Percentiles rank a stretch among this genome's conserved stretches.
phyloP scores from a whole-genome alignment of 495 filamentous ascomycete species.

The Aspergillus carlsbadensis region DNA sequence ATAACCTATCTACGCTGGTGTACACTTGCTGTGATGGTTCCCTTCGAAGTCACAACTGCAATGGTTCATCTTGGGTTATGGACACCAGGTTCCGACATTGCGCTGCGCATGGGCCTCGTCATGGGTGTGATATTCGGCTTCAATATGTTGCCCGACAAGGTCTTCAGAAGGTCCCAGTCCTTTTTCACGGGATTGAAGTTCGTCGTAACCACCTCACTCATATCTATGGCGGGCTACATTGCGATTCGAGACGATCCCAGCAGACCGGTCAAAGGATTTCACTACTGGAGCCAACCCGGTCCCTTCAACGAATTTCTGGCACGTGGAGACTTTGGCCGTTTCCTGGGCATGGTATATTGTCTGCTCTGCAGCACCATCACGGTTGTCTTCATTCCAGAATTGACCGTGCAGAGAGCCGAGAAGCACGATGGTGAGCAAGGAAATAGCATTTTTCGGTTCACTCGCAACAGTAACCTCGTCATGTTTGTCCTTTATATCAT shows the following conservation, averaged over 20 bases:
- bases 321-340: conserved; percentile 59
- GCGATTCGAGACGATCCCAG: conserved; percentile 67
- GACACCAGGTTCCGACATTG: conserved; percentile 58
- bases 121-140: conserved; percentile 64
- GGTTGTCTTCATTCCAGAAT: conserved; percentile 55
- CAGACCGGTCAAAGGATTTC: conserved; percentile 67
- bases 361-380: conserved; percentile 53
- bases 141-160: conserved; percentile 77
- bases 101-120: conserved; percentile 72
- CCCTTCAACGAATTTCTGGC: conserved; percentile 65
- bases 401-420: conserved; percentile 53
- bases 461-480: conserved; percentile 23
- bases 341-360: conserved; percentile 69
- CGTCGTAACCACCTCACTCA: conserved; percentile 70
- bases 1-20: conserved; percentile 62
- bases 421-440: conserved; percentile 37
- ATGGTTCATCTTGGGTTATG: conserved; percentile 82
- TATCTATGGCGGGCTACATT: conserved; percentile 65
- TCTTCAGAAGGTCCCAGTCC: conserved; percentile 78
- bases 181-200: conserved; percentile 78
- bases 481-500: conserved; percentile 60
- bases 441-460: conserved; percentile 23
- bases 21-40: conserved; percentile 64
- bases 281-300: conserved; percentile 73
- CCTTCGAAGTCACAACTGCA: conserved; percentile 75